A percentile compares a stretch with the other conserved stretches of the same genome.
Evolutionary conservation across 345 rosid species (phyloP).

Genomic region (Citrus sp.): DNA sequence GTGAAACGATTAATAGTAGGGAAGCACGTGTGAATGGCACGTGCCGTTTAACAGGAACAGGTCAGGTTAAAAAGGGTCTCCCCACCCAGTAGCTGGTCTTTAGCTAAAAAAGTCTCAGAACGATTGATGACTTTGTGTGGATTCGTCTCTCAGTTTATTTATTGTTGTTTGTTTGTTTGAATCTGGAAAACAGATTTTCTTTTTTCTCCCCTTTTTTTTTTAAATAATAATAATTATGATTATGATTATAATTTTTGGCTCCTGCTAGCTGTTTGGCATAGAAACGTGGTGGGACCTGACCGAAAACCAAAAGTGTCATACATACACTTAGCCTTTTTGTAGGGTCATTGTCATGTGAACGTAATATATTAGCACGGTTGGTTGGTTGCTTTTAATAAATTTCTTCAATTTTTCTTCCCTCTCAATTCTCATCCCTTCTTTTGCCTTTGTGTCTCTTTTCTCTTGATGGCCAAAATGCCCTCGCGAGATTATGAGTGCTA

Average conservation of each 20-base stretch:
- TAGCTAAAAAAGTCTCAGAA: slow-evolving; percentile 15
- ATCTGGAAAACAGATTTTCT: slow-evolving; percentile 16
- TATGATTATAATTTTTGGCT: too few species aligned
- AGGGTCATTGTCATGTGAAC: slow-evolving; percentile 37
- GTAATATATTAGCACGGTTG: slow-evolving; percentile 5
- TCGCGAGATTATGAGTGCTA: neutral
- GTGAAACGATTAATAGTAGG: slow-evolving; percentile 18
- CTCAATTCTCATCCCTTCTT: neutral
- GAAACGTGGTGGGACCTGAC: slow-evolving; percentile 44
- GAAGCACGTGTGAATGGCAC: slow-evolving; percentile 17
- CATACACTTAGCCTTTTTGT: slow-evolving; percentile 3
- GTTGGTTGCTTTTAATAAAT: slow-evolving; percentile 19
- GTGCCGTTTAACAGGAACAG: slow-evolving; percentile 15
- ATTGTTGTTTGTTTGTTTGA: slow-evolving; percentile 14
- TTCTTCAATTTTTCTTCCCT: neutral
- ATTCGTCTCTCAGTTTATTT: slow-evolving; percentile 3
- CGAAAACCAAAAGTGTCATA: slow-evolving; percentile 4
- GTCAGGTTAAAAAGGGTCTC: slow-evolving; percentile 23
- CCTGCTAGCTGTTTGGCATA: slow-evolving; percentile 49
- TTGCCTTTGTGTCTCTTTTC: neutral
- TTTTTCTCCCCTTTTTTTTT: neutral
- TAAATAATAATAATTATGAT: too few species aligned
- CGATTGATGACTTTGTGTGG: slow-evolving; percentile 19
- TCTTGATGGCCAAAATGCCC: slow-evolving; percentile 7
- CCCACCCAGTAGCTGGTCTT: slow-evolving; percentile 10